These are phyloP conservation scores for Chalciporus sp. DNA, from an alignment of 1,284 basidiomycete species.

Conservation along the genomic window DNA sequence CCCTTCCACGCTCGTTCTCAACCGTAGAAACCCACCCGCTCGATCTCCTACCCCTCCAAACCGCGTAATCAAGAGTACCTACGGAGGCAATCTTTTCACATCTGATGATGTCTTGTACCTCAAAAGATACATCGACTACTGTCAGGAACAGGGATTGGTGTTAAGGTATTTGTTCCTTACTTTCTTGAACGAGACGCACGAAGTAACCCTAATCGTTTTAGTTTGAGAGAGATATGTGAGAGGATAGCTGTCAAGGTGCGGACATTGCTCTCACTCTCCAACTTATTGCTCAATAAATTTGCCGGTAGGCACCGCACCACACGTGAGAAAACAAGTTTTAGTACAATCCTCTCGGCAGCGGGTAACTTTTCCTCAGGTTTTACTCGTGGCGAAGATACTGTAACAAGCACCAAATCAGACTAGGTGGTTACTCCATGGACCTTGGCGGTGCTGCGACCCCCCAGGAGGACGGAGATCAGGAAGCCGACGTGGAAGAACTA, in stretches of 20 bases:
- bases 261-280: not conserved
- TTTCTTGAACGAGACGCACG: not conserved
- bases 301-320: constrained; percentile 74
- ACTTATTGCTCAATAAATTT: constrained; percentile 5
- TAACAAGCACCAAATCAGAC: constrained; percentile 83
- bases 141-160: constrained; percentile 78
- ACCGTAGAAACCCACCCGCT: constrained; percentile 62
- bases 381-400: constrained; percentile 87
- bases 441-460: constrained; percentile 48
- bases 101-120: constrained; percentile 77
- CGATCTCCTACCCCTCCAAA: constrained; percentile 79
- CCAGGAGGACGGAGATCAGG: constrained; percentile 42
- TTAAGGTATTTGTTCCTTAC: constrained; percentile 52
- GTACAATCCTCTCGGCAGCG: not conserved
- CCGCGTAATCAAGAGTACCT: constrained; percentile 82
- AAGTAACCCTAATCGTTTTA: constrained; percentile 27
- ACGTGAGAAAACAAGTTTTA: constrained; percentile 50
- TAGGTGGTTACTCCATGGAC: constrained; percentile 80
- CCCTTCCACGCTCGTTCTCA: constrained; percentile 63
- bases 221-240: constrained; percentile 81
- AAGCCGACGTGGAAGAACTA: constrained; percentile 40
- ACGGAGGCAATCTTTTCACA: constrained; percentile 82
- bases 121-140: constrained; percentile 83
- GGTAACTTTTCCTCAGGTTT: constrained; percentile 50
- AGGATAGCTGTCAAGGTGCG: constrained; percentile 75